Base-by-base conservation (phyloP, 257 asterid genomes). In the Marsdenia floribunda region DNA sequence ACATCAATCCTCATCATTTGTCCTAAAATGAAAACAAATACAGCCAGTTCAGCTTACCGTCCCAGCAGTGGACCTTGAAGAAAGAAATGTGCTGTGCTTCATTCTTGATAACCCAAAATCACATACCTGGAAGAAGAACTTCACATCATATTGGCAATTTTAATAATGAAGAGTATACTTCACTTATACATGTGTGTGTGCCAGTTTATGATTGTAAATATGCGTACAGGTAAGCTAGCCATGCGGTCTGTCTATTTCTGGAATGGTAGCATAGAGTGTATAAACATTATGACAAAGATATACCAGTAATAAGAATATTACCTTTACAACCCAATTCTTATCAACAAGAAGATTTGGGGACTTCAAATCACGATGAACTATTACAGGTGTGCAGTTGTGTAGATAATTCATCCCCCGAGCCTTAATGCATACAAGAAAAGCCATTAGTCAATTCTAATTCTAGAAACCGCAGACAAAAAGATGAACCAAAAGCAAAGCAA, bases 331-430 rank as follows among this genome's bases (percentile, higher is more conserved):
- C 97, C 98, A 93, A 81, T 93, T 91, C 86, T 86, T 93, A 83
- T 93, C 98, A 77, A 93, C 98, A 19, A 93, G 96, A 87, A 93
- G 96, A 86, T 93, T 93, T 53, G 98, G 97, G 76, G 98, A 87
- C 92, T 93, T 93, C 82, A 93, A 86, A 88, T 93, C 98, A 71
- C 98, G 96, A 80, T 93, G 98, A 73, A 93, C 98, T 74, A 93
- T 90, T 80, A 91, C 86, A 0, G 98, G 98, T 38, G 88, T 83
- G 89, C 90, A 87, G 76, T 87, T 93, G 88, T 93, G 98, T 83
- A 93, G 87, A 86, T 93, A 93, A 87, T 93, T 93, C 98, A 93
- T 93, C 71, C 98, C 98, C 74, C 97, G 85, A 74, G 96, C 98
- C 98, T 93, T 67, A 80, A 37, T 64, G 79, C 42, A 53, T 22